phyloP scores from a whole-genome alignment of 164 flowering plant species.

The Vitis vinifera region ASM3070453v1 NC_081821.1:7134501-7135000 shows the following conservation, averaged over 20 bases:
- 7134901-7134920: slow-evolving; percentile 68
- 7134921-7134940: slow-evolving; percentile 73
- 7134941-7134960: slow-evolving; percentile 55
- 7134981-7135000: slow-evolving; percentile 70
- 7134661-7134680: slow-evolving; percentile 52
- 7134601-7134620: slow-evolving; percentile 44
- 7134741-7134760: slow-evolving; percentile 50
- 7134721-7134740: slow-evolving; percentile 54
- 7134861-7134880: slow-evolving; percentile 43
- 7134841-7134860: slow-evolving; percentile 76
- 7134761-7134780: slow-evolving; percentile 48
- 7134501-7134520: slow-evolving; percentile 59
- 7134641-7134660: slow-evolving; percentile 62
- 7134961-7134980: slow-evolving; percentile 53
- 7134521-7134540: slow-evolving; percentile 55
- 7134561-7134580: slow-evolving; percentile 65
- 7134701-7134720: slow-evolving; percentile 44
- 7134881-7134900: slow-evolving; percentile 52
- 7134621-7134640: slow-evolving; percentile 77
- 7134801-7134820: slow-evolving; percentile 75
- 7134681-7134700: slow-evolving; percentile 37
- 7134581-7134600: slow-evolving; percentile 51
- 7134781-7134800: slow-evolving; percentile 67
- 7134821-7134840: slow-evolving; percentile 62
- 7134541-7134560: slow-evolving; percentile 67